Conservation (phyloP, 2,329 filamentous ascomycete species). For the Ampelomyces quisqualis region DNA sequence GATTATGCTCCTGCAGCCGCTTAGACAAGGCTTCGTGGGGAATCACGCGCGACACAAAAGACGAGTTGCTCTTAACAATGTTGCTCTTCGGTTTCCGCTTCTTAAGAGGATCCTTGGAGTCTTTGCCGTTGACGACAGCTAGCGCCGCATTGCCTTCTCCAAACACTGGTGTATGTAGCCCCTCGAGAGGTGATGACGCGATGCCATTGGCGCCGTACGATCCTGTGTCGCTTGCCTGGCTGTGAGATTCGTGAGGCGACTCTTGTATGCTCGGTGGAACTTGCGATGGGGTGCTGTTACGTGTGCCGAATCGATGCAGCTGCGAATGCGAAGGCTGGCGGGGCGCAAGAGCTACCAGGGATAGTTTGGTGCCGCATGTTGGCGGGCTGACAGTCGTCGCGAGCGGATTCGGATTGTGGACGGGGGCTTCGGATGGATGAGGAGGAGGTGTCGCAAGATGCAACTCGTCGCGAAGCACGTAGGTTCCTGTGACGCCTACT, state of each 20-base stretch:
- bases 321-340: conserved; percentile 47
- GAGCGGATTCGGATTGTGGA: conserved; percentile 86
- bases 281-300: conserved; percentile 45
- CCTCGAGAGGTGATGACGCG: conserved; percentile 32
- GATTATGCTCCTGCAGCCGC: conserved; percentile 73
- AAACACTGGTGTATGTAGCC: conserved; percentile 63
- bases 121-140: conserved; percentile 61
- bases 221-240: conserved; percentile 49
- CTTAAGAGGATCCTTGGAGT: conserved; percentile 67
- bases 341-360: conserved; percentile 69
- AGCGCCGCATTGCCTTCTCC: conserved; percentile 83
- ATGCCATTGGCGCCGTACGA: conserved; percentile 45
- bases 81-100: conserved; percentile 95
- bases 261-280: conserved; percentile 52
- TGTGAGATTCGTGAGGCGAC: conserved; percentile 46
- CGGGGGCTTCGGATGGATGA: conserved; percentile 88
- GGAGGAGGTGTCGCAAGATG: conserved; percentile 91
- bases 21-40: conserved; percentile 80
- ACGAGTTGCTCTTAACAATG: conserved; percentile 97
- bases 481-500: conserved; percentile 65
- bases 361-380: conserved; percentile 79
- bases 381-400: conserved; percentile 83
- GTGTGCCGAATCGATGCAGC: conserved; percentile 46
- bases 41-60: conserved; percentile 95
- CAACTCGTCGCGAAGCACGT: conserved; percentile 85